phyloP scores from a whole-genome alignment of 148 eudicot species.

The Nepenthes mirabilis region DNA sequence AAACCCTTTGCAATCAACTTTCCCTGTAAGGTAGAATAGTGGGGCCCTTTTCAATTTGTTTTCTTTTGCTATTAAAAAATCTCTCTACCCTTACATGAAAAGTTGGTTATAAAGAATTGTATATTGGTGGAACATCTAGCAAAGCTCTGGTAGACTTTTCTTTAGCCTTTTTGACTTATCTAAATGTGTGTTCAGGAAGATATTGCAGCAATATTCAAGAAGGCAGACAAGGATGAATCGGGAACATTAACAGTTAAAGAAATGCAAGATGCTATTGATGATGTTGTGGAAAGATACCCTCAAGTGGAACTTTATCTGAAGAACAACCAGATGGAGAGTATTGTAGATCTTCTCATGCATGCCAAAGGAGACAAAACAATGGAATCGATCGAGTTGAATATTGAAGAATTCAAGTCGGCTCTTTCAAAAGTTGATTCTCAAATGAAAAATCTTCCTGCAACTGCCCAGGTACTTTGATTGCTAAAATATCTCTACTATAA shows the following conservation, averaged over 20 bases:
- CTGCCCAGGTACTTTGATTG: constrained; percentile 40
- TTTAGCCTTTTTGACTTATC: too few species aligned
- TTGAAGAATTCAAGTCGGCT: constrained; percentile 39
- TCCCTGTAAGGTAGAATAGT: too few species aligned
- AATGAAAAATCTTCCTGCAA: constrained; percentile 65
- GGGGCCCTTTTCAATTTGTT: too few species aligned
- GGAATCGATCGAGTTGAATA: constrained; percentile 64
- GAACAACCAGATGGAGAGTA: constrained; percentile 48
- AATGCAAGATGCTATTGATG: constrained; percentile 72
- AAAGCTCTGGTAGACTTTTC: too few species aligned
- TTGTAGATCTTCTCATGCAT: constrained; percentile 58
- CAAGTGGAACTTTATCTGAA: constrained; percentile 78
- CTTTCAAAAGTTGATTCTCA: constrained; percentile 51
- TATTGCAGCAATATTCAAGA: constrained; percentile 56
- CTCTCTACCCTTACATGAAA: too few species aligned
- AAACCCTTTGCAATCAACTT: too few species aligned
- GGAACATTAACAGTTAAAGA: constrained; percentile 85
- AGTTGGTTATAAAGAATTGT: too few species aligned
- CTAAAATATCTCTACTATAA: too few species aligned
- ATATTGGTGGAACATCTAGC: too few species aligned
- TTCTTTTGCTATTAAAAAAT: too few species aligned
- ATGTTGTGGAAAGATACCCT: constrained; percentile 79
- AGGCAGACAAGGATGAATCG: constrained; percentile 86
- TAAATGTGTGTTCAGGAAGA: constrained; percentile 43
- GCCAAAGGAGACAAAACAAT: constrained; percentile 48